These are phyloP conservation scores for Cyberlindnera japonica DNA, from an alignment of 805 yeast genomes.

Conservation along the genomic window DNA sequence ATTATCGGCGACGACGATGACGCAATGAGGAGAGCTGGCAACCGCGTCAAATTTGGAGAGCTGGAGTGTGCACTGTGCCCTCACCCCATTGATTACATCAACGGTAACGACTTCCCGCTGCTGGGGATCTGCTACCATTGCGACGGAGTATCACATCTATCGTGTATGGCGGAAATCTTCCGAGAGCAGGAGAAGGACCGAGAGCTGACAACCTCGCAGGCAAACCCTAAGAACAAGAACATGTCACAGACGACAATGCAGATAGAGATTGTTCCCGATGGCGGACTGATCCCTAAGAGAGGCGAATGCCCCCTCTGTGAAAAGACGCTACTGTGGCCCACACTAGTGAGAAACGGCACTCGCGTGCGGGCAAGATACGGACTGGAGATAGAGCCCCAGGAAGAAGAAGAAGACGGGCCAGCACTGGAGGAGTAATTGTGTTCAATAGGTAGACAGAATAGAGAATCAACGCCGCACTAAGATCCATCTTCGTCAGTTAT, in stretches of 20 bases:
- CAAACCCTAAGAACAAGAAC: neutral
- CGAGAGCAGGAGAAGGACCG: conserved; percentile 1
- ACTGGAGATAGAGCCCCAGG: neutral
- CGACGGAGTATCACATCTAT: conserved; percentile 33
- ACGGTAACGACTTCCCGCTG: conserved; percentile 31
- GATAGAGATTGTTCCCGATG: neutral
- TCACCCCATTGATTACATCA: conserved; percentile 32
- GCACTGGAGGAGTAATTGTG: no score
- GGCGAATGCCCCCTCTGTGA: conserved; percentile 12
- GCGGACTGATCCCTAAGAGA: conserved; percentile 9
- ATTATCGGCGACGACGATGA: conserved; percentile 14
- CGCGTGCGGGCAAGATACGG: conserved; percentile 5
- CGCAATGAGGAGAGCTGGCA: conserved; percentile 17
- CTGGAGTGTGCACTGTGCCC: conserved; percentile 34
- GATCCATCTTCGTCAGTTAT: no score
- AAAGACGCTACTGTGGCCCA: conserved; percentile 5
- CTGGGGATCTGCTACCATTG: conserved; percentile 38
- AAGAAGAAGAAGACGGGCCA: neutral
- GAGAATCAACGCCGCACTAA: no score
- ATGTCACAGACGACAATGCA: neutral
- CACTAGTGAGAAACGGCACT: conserved; percentile 10
- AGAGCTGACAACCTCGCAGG: neutral
- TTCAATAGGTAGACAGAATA: no score
- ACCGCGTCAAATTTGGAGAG: conserved; percentile 23
- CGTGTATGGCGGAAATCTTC: conserved; percentile 34